Conservation (phyloP, 352 stramenopile species). For the Phytophthora foliorum region DNA sequence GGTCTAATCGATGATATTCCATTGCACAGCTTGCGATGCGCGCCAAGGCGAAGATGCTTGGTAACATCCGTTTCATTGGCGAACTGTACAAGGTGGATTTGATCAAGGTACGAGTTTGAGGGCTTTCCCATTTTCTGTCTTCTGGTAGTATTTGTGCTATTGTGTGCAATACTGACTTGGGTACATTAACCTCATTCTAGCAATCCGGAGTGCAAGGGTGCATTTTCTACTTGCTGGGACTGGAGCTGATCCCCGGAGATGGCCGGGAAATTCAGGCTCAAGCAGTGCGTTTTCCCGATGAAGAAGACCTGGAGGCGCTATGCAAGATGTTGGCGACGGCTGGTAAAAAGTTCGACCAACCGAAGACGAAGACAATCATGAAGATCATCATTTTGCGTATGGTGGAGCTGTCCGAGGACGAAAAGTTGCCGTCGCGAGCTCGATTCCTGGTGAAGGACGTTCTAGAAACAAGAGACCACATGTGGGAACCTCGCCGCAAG, state of each 20-base stretch:
- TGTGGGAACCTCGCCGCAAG: conserved; percentile 88
- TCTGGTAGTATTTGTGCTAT: too few relatives aligned
- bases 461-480: conserved; percentile 86
- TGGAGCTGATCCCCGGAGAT: conserved; percentile 67
- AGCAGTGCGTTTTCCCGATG: conserved; percentile 80
- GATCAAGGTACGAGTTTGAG: conserved; percentile 62
- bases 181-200: conserved; percentile 25
- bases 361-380: conserved; percentile 82
- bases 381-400: conserved; percentile 88
- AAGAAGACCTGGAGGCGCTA: conserved; percentile 87
- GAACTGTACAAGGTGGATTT: conserved; percentile 91
- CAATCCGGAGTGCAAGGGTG: conserved; percentile 81
- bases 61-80: conserved; percentile 91
- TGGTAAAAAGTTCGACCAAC: conserved; percentile 90
- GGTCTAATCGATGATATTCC: background rate
- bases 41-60: conserved; percentile 56
- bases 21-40: conserved; percentile 51
- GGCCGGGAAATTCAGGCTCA: conserved; percentile 65
- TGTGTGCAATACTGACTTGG: background rate
- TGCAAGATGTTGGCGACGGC: conserved; percentile 89
- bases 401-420: conserved; percentile 85
- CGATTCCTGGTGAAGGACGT: conserved; percentile 89
- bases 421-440: conserved; percentile 72
- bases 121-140: too few relatives aligned
- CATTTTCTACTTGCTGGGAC: conserved; percentile 83